Evolutionary conservation across 106 monocot species (phyloP).

Genomic region (Platanthera zijinensis): DNA sequence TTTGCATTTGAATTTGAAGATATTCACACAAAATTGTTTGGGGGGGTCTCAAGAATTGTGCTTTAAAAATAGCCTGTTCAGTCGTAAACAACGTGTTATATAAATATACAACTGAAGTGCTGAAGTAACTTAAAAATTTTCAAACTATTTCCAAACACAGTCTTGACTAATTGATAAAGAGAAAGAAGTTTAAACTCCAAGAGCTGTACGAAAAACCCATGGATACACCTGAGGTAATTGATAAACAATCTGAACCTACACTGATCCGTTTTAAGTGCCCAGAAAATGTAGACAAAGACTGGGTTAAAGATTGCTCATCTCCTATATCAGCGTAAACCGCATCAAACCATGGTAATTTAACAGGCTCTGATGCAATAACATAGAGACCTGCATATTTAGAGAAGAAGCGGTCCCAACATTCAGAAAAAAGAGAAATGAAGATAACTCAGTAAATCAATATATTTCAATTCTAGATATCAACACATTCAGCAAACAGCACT

Average conservation of each 20-base stretch:
- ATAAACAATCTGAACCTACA: slow-evolving; percentile 33
- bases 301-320: slow-evolving; percentile 82
- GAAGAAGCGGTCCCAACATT: neutral
- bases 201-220: neutral
- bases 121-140: no score
- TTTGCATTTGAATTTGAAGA: no score
- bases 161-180: no score
- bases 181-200: neutral
- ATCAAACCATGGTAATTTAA: slow-evolving; percentile 89
- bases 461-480: neutral
- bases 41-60: no score
- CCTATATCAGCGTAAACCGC: slow-evolving; percentile 85
- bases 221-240: neutral
- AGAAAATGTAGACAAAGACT: slow-evolving; percentile 92
- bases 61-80: no score
- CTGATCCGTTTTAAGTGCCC: slow-evolving; percentile 78
- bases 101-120: no score
- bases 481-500: neutral
- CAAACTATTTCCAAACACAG: no score
- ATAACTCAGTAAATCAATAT: slow-evolving; percentile 1
- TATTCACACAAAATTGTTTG: no score
- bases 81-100: no score
- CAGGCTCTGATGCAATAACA: slow-evolving; percentile 83
- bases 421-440: neutral
- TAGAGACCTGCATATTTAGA: slow-evolving; percentile 55